phyloP scores from a whole-genome alignment of 352 stramenopile genomes.

The Aphanomyces astaci region DNA sequence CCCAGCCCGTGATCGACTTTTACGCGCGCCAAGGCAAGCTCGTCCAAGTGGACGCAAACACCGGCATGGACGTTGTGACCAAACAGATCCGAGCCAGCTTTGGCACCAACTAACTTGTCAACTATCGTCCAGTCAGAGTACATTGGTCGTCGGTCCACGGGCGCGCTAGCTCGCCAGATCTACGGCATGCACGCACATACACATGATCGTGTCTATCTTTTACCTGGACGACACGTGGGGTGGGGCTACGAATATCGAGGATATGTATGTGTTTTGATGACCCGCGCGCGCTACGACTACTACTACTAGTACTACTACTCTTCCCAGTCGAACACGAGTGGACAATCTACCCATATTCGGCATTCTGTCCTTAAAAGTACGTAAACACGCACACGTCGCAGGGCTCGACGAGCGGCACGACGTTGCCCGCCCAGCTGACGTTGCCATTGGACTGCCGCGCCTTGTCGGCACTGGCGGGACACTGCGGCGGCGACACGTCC shows the following conservation, averaged over 20 bases:
- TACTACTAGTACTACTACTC: no score
- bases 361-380: slow-evolving; percentile 46
- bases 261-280: no score
- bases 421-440: slow-evolving; percentile 66
- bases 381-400: slow-evolving; percentile 72
- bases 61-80: slow-evolving; percentile 74
- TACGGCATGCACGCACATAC: no score
- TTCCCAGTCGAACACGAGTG: no score
- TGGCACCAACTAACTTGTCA: slow-evolving; percentile 46
- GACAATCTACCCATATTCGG: no score
- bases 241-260: no score
- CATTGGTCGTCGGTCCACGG: no score
- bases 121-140: no score
- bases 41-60: slow-evolving; percentile 86
- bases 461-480: slow-evolving; percentile 27
- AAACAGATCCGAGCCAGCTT: slow-evolving; percentile 73
- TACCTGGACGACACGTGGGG: no score
- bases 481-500: slow-evolving; percentile 47
- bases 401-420: slow-evolving; percentile 64
- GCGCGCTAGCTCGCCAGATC: no score
- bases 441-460: slow-evolving; percentile 21
- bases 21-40: slow-evolving; percentile 83
- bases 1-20: slow-evolving; percentile 92
- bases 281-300: no score
- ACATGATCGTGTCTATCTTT: no score